phyloP scores from a whole-genome alignment of 2,329 filamentous ascomycete species.

The Colletotrichum incanum region DNA sequence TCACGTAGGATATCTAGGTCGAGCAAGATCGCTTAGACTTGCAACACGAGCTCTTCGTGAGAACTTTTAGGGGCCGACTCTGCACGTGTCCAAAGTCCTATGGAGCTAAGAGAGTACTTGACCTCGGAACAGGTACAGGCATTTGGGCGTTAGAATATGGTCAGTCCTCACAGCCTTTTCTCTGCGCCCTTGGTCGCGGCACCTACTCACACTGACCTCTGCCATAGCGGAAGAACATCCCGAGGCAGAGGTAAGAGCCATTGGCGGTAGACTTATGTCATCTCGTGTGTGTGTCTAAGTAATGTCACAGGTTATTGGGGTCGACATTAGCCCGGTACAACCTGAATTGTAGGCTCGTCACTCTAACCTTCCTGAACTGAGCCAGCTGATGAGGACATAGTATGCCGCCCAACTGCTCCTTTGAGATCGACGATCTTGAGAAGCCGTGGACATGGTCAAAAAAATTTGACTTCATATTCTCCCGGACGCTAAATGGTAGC shows the following conservation, averaged over 20 bases:
- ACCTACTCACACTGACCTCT: neutral
- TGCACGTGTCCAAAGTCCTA: slow-evolving; percentile 48
- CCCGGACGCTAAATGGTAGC: slow-evolving; percentile 50
- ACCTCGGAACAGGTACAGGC: slow-evolving; percentile 49
- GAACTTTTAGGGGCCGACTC: slow-evolving; percentile 53
- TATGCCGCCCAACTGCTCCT: slow-evolving; percentile 62
- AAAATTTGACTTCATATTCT: slow-evolving; percentile 56
- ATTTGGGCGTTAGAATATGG: slow-evolving; percentile 50
- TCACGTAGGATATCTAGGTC: neutral
- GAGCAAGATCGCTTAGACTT: slow-evolving; percentile 49
- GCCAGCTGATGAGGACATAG: slow-evolving; percentile 1
- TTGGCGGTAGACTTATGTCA: neutral
- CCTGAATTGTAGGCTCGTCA: slow-evolving; percentile 28
- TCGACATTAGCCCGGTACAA: slow-evolving; percentile 41
- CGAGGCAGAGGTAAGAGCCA: slow-evolving; percentile 47
- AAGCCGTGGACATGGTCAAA: slow-evolving; percentile 52
- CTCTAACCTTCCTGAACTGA: accelerated
- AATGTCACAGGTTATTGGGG: slow-evolving; percentile 29
- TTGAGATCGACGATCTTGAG: slow-evolving; percentile 58
- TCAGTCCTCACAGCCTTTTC: neutral
- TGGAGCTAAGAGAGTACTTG: slow-evolving; percentile 45
- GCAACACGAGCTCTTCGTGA: slow-evolving; percentile 54
- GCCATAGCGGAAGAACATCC: slow-evolving; percentile 50
- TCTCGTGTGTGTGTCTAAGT: neutral
- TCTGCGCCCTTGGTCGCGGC: neutral